Percentiles rank a stretch among this genome's conserved stretches.
Evolutionary conservation across 73 alveolate genomes (phyloP).

Genomic region (Tetrahymena malaccensis): DNA sequence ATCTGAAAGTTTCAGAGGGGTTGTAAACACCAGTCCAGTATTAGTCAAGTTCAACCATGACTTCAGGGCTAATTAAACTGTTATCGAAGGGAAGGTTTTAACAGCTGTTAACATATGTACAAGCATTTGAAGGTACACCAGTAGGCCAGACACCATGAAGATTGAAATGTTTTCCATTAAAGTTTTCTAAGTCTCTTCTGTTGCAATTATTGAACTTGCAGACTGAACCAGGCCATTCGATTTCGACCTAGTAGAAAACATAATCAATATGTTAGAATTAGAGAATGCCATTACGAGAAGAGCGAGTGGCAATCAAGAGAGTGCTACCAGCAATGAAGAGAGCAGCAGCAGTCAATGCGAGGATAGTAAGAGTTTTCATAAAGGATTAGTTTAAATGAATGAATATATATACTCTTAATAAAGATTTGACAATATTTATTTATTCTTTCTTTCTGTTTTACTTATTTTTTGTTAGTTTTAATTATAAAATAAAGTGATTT

Average conservation of each 20-base stretch:
- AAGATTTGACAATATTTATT: neutral
- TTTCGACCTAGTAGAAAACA: neutral
- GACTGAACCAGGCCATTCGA: conserved; percentile 46
- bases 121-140: conserved; percentile 4
- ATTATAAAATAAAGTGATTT: neutral
- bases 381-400: neutral
- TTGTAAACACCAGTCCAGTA: conserved; percentile 34
- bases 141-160: conserved; percentile 43
- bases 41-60: neutral
- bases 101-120: conserved; percentile 6
- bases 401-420: neutral
- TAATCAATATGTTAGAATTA: neutral
- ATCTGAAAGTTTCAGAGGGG: conserved; percentile 16
- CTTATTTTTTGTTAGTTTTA: neutral
- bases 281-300: neutral
- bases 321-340: neutral
- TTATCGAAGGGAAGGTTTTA: conserved; percentile 9
- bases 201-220: conserved; percentile 16
- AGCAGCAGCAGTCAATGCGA: neutral
- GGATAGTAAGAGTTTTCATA: neutral
- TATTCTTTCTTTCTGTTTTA: neutral
- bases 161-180: conserved; percentile 20
- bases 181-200: conserved; percentile 18
- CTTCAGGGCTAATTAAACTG: neutral
- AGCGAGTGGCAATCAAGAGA: neutral